These are phyloP conservation scores for Proliferodiscus dingleyae DNA, from an alignment of 2,329 filamentous ascomycete species.

Conservation along the genomic window DNA sequence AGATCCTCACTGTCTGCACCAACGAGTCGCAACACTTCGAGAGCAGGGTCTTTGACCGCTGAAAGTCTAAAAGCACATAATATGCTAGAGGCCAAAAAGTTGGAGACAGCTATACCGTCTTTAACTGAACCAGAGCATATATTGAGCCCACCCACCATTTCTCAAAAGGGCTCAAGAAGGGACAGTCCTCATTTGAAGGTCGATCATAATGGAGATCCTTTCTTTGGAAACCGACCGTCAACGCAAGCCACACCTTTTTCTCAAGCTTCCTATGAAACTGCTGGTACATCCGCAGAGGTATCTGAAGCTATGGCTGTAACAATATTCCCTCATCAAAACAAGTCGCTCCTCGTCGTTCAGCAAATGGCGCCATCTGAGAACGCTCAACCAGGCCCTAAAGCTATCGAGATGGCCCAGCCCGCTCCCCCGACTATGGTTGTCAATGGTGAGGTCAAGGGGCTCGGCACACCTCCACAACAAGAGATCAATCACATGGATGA, in stretches of 20 bases:
- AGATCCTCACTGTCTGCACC: slow-evolving; percentile 59
- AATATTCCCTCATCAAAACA: slow-evolving; percentile 61
- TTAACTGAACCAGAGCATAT: slow-evolving; percentile 6
- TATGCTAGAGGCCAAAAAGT: slow-evolving; percentile 25
- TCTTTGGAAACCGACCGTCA: slow-evolving; percentile 48
- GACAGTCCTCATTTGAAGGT: slow-evolving; percentile 30
- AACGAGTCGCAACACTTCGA: slow-evolving; percentile 53
- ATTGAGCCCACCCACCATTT: slow-evolving; percentile 7
- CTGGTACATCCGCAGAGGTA: slow-evolving; percentile 55
- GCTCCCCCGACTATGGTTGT: slow-evolving; percentile 18
- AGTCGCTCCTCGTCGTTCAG: slow-evolving; percentile 53
- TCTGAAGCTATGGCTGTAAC: slow-evolving; percentile 58
- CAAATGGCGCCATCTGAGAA: slow-evolving; percentile 19
- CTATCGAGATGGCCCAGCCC: slow-evolving; percentile 13
- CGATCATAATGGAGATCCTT: slow-evolving; percentile 50
- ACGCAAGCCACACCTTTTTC: slow-evolving; percentile 60
- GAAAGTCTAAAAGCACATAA: slow-evolving; percentile 56
- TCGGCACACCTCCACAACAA: slow-evolving; percentile 49
- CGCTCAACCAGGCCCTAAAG: slow-evolving; percentile 10
- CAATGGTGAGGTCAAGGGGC: slow-evolving; percentile 36
- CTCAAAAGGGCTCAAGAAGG: slow-evolving; percentile 15
- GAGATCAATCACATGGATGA: slow-evolving; percentile 45
- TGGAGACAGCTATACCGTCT: slow-evolving; percentile 3
- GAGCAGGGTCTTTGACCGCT: slow-evolving; percentile 51
- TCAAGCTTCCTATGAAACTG: slow-evolving; percentile 52